Evolutionary conservation across 177 flowering plant genomes (phyloP).

Genomic region (Vitis hybrid): DNA sequence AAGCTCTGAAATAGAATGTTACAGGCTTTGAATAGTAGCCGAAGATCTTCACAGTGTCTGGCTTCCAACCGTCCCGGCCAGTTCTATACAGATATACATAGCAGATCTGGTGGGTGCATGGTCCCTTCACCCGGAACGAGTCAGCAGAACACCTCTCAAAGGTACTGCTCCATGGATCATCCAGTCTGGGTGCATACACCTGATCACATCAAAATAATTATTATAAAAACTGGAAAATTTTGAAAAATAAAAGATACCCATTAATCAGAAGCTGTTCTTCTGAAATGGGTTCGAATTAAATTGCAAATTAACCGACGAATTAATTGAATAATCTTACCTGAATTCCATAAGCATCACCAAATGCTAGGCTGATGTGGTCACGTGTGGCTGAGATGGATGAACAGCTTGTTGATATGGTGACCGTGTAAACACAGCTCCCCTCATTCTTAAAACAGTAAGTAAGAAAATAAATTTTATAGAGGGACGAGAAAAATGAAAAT

Average conservation of each 20-base stretch:
- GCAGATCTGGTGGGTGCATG: slow-evolving; percentile 61
- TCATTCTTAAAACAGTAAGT: slow-evolving; percentile 19
- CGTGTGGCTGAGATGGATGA: slow-evolving; percentile 61
- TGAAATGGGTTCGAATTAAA: slow-evolving; percentile 7
- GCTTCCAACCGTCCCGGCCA: slow-evolving; percentile 59
- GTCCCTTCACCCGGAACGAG: slow-evolving; percentile 51
- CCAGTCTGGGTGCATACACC: slow-evolving; percentile 74
- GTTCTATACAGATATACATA: slow-evolving; percentile 52
- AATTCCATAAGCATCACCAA: slow-evolving; percentile 73
- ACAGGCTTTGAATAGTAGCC: slow-evolving; percentile 32
- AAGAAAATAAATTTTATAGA: neutral
- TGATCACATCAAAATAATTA: slow-evolving; percentile 13
- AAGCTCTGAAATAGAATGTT: slow-evolving; percentile 34
- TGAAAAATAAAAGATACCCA: too few species aligned
- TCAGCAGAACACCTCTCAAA: slow-evolving; percentile 78
- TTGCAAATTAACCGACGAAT: neutral
- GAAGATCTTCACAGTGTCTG: slow-evolving; percentile 33
- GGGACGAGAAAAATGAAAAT: neutral
- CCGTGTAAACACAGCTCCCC: slow-evolving; percentile 53
- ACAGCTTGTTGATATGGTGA: slow-evolving; percentile 67
- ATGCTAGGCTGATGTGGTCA: slow-evolving; percentile 63
- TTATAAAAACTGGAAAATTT: too few species aligned
- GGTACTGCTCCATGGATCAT: slow-evolving; percentile 56
- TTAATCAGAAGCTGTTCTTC: neutral
- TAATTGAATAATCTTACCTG: slow-evolving; percentile 35